Percentiles rank a stretch among this genome's conserved stretches.
These are phyloP conservation scores for Didymella lethalis DNA, from an alignment of 2,329 filamentous ascomycete species.

Conservation along the genomic window DNA sequence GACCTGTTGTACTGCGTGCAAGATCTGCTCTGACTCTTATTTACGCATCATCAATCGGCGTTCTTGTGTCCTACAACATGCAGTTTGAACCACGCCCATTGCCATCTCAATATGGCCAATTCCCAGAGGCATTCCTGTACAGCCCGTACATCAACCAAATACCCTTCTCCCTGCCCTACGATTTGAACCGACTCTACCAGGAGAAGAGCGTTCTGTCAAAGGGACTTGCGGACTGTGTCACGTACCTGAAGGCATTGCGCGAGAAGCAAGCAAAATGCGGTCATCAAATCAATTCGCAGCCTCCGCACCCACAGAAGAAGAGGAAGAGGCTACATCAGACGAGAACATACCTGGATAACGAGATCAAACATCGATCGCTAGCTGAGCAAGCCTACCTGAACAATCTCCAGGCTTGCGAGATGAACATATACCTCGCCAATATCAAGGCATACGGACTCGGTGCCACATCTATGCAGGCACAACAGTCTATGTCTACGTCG, in stretches of 20 bases:
- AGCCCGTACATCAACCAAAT: neutral
- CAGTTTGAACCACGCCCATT: neutral
- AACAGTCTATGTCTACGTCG: conserved; percentile 24
- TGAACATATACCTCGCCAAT: conserved; percentile 42
- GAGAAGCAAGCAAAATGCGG: conserved; percentile 42
- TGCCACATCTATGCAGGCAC: conserved; percentile 18
- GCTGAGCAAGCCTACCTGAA: conserved; percentile 43
- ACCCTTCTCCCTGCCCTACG: neutral
- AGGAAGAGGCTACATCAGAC: conserved; percentile 43
- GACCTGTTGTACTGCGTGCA: neutral
- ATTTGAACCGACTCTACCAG: conserved; percentile 23
- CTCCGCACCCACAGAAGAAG: conserved; percentile 32
- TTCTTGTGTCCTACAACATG: neutral
- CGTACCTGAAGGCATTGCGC: conserved; percentile 42
- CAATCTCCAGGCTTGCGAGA: conserved; percentile 43
- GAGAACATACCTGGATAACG: conserved; percentile 38
- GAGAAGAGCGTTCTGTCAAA: conserved; percentile 40
- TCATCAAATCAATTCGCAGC: conserved; percentile 27
- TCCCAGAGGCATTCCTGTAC: neutral
- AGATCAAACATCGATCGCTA: conserved; percentile 44
- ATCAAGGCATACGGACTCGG: conserved; percentile 24
- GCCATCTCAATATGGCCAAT: neutral
- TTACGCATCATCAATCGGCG: conserved; percentile 1
- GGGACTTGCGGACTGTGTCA: conserved; percentile 43
- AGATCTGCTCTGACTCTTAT: conserved; percentile 1